Evolutionary conservation across 2,329 filamentous ascomycete species (phyloP), one percentile per base, ranked within the genome.

Genomic region (Boeremia exigua): DNA sequence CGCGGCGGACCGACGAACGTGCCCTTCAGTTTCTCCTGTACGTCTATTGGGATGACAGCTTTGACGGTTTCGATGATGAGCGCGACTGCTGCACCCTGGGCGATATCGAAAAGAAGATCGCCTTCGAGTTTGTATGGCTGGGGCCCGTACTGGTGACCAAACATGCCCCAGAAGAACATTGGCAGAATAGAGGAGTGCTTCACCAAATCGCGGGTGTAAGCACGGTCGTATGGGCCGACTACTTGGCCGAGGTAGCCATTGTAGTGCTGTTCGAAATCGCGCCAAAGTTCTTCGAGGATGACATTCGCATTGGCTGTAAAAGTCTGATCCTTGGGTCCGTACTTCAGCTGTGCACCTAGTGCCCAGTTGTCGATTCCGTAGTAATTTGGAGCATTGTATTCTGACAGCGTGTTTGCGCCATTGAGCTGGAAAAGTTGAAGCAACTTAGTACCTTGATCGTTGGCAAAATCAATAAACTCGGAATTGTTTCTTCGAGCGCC

Each of bases 341-440:
- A 78, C 25, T 72, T 73, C 12, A 77, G 71, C 50, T 72, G 75
- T 14, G 74, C 73, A 0, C 68, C 75, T 3, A 80, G 69, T 0
- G 76, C 76, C 74, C 75, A 79, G 32, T 73, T 60, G 49, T 78
- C 76, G 62, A 78, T 75, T 39, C 77, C 76, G 51, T 78, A 78
- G 62, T 78, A 78, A 2, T 72, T 78, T 2, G 77, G 75, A 2
- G 74, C 70, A 36, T 78, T 78, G 63, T 78, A 78, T 56, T 78
- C 77, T 9, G 68, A 71, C 1, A 78, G 60, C 69, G 61, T 70
- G 47, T 75, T 66, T 6, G 47, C 48, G 30, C 42, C 37, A 4
- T 67, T 68, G 5, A 59, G 64, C 44, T 68, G 61, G 58, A 70
- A 70, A 6, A 70, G 59, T 34, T 62, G 50, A 14, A 68, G 37